Evolutionary conservation across 2,329 filamentous ascomycete species (phyloP).

Genomic region (Karstenula rhodostoma): DNA sequence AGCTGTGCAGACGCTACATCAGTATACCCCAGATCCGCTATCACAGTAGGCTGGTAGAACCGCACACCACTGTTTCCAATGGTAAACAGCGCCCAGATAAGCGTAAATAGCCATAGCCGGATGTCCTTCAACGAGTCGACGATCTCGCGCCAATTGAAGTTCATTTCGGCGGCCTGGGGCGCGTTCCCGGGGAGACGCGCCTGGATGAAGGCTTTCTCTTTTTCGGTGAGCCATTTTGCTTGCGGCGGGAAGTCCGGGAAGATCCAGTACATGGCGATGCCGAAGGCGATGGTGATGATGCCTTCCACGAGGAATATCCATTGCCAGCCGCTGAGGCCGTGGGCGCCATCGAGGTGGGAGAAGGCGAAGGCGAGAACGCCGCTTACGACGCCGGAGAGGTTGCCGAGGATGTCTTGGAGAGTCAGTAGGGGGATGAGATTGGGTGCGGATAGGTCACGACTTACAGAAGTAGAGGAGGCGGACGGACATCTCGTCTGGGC

Average conservation of each 20-base stretch:
- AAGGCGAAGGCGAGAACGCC: constrained; percentile 65
- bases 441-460: too few species aligned
- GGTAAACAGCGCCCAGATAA: constrained; percentile 56
- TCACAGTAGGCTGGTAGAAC: constrained; percentile 40
- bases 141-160: constrained; percentile 59
- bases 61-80: constrained; percentile 25
- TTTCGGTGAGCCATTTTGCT: constrained; percentile 37
- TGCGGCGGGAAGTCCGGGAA: constrained; percentile 30
- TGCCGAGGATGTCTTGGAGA: constrained; percentile 52
- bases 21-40: constrained; percentile 25
- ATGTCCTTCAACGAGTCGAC: constrained; percentile 58
- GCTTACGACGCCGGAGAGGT: constrained; percentile 65
- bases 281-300: constrained; percentile 24
- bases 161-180: constrained; percentile 48
- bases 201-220: constrained; percentile 60
- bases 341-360: constrained; percentile 64
- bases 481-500: constrained; percentile 52
- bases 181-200: constrained; percentile 54
- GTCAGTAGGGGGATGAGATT: too few species aligned
- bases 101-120: constrained; percentile 58
- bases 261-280: constrained; percentile 21
- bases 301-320: constrained; percentile 31
- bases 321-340: constrained; percentile 55
- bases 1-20: constrained; percentile 24
- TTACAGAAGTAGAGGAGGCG: constrained; percentile 27